A percentile compares a stretch with the other conserved stretches of the same genome.
phyloP scores from a whole-genome alignment of 1,139 yeast genomes.

The Pneumocystis murina region DNA sequence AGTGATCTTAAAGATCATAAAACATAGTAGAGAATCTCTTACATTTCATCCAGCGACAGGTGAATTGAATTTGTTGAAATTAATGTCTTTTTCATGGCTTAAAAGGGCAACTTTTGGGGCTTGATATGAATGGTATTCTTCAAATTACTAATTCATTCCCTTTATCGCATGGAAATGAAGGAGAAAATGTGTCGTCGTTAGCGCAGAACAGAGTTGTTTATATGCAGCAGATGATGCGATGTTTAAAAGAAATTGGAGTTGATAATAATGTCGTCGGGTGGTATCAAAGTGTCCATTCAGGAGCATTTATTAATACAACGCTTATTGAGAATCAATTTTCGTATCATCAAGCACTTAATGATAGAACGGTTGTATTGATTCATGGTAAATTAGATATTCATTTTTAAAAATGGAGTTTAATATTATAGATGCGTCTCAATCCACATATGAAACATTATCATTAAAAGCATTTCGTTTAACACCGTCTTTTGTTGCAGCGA shows the following conservation, averaged over 20 bases:
- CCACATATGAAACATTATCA: slow-evolving; percentile 43
- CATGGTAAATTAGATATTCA: slow-evolving; percentile 38
- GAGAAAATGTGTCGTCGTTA: slow-evolving; percentile 24
- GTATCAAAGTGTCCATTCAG: slow-evolving; percentile 60
- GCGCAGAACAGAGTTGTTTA: slow-evolving; percentile 26
- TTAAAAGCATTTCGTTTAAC: slow-evolving; percentile 60
- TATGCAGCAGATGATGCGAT: slow-evolving; percentile 53
- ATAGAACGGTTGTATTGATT: slow-evolving; percentile 15
- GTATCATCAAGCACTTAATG: slow-evolving; percentile 34
- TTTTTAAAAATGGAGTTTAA: slow-evolving; percentile 50
- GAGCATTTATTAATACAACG: slow-evolving; percentile 48
- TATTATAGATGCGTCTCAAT: slow-evolving; percentile 45
- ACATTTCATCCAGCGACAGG: slow-evolving; percentile 29
- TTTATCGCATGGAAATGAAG: slow-evolving; percentile 38
- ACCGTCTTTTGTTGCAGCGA: slow-evolving; percentile 43
- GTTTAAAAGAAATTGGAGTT: slow-evolving; percentile 47
- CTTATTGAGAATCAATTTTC: slow-evolving; percentile 16
- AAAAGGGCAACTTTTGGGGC: slow-evolving; percentile 66
- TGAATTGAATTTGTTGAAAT: background rate
- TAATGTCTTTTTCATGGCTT: slow-evolving; percentile 22
- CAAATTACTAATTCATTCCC: slow-evolving; percentile 45
- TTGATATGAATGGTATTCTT: slow-evolving; percentile 42
- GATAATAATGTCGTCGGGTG: slow-evolving; percentile 71
- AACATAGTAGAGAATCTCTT: slow-evolving; percentile 55
- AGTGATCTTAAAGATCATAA: slow-evolving; percentile 54